Evolutionary conservation across 345 rosid species (phyloP).

Genomic region (Ceriops tagal): DNA sequence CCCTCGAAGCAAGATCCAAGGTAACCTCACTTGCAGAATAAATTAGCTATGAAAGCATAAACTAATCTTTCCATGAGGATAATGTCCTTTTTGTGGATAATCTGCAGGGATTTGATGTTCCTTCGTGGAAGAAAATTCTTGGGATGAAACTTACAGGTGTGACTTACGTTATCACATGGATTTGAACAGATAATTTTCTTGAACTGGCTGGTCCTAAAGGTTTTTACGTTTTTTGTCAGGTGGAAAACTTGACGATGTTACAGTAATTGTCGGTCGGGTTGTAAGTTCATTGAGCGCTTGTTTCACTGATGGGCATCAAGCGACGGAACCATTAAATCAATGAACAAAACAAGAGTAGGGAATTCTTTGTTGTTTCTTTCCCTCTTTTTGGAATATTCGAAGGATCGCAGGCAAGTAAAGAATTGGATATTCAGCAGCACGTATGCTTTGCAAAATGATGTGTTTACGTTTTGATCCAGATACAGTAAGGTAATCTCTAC

Average conservation of each 20-base stretch:
- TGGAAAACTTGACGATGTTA: slow-evolving; percentile 84
- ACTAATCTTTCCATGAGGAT: neutral
- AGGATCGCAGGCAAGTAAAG: no score
- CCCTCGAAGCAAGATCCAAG: slow-evolving; percentile 75
- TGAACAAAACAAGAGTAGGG: neutral
- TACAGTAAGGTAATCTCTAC: no score
- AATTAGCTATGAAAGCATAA: no score
- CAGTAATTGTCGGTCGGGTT: slow-evolving; percentile 70
- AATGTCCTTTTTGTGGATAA: neutral
- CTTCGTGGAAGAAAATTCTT: slow-evolving; percentile 74
- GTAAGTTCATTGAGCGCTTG: slow-evolving; percentile 21
- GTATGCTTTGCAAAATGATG: no score
- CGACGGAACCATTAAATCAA: neutral
- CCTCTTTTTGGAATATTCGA: neutral
- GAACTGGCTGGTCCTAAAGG: slow-evolving; percentile 4
- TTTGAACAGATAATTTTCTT: no score
- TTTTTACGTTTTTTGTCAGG: slow-evolving; percentile 39
- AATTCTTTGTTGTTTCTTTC: neutral
- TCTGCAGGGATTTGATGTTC: slow-evolving; percentile 72
- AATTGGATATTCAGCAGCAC: no score
- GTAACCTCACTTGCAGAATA: slow-evolving; percentile 25
- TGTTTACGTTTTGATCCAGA: no score
- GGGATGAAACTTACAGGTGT: slow-evolving; percentile 79
- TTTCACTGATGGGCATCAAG: slow-evolving; percentile 3
- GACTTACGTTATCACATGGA: neutral